phyloP scores from a whole-genome alignment of 2,329 filamentous ascomycete species.

The Colletotrichum sidae region DNA sequence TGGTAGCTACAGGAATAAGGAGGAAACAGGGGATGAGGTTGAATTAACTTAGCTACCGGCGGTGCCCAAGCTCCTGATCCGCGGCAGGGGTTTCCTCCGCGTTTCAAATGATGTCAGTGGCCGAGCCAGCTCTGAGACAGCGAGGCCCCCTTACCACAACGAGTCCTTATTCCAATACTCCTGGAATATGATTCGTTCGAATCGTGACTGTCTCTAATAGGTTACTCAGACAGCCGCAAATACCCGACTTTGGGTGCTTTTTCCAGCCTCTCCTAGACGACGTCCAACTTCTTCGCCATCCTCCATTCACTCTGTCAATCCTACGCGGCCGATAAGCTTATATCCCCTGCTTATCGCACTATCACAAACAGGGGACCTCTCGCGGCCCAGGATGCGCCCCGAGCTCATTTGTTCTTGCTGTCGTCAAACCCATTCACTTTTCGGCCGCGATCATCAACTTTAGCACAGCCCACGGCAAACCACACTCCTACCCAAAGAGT shows the following conservation, averaged over 20 bases:
- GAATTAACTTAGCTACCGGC: not conserved
- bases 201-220: constrained; percentile 3
- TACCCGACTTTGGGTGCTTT: constrained; percentile 2
- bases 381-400: too few relatives aligned
- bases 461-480: too few relatives aligned
- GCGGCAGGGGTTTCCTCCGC: constrained; percentile 28
- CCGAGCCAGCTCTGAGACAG: not conserved
- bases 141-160: not conserved
- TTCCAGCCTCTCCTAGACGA: not conserved
- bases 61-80: constrained; percentile 51
- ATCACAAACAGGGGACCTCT: too few relatives aligned
- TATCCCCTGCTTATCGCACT: too few relatives aligned
- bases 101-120: constrained; percentile 38
- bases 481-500: not conserved
- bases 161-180: too few relatives aligned
- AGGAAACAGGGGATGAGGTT: not conserved
- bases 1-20: not conserved
- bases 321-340: not conserved
- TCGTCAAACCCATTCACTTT: too few relatives aligned
- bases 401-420: too few relatives aligned
- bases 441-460: too few relatives aligned
- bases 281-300: not conserved
- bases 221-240: constrained; percentile 20
- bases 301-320: not conserved
- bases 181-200: constrained; percentile 10